phyloP scores from a whole-genome alignment of 164 flowering plant species.

The Dillenia suffruticosa region DNA sequence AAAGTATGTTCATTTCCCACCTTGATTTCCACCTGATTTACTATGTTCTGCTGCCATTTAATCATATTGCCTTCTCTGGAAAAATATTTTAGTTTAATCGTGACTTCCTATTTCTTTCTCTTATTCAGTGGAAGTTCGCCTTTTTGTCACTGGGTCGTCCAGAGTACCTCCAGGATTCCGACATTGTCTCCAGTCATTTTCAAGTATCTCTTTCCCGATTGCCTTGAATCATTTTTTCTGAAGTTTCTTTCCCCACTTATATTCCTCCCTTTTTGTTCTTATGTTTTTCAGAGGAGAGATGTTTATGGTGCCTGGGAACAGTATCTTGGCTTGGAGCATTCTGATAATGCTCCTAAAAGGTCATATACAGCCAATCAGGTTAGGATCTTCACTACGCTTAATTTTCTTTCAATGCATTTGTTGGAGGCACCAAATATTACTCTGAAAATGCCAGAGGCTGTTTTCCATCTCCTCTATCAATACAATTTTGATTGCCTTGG shows the following conservation, averaged over 20 bases:
- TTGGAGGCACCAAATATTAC: too few species aligned
- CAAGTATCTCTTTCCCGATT: slow-evolving; percentile 41
- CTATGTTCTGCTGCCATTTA: too few species aligned
- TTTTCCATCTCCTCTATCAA: too few species aligned
- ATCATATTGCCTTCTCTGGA: too few species aligned
- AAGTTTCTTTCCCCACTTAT: not conserved
- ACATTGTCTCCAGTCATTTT: slow-evolving; percentile 73
- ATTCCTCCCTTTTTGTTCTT: not conserved
- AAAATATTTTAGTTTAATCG: too few species aligned
- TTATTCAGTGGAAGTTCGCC: slow-evolving; percentile 86
- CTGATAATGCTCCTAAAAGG: slow-evolving; percentile 62
- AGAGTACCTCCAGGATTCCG: slow-evolving; percentile 81
- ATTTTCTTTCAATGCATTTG: too few species aligned
- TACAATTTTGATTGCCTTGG: too few species aligned
- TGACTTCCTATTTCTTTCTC: not conserved
- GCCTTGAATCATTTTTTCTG: too few species aligned
- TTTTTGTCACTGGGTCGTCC: slow-evolving; percentile 81
- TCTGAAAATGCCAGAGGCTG: too few species aligned
- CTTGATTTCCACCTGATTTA: too few species aligned
- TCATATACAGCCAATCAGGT: slow-evolving; percentile 87
- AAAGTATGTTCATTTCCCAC: slow-evolving; percentile 45
- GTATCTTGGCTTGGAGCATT: slow-evolving; percentile 3
- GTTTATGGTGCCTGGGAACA: slow-evolving; percentile 3
- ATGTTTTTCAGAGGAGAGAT: not conserved
- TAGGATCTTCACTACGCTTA: too few species aligned